A percentile compares a stretch with the other conserved stretches of the same genome.
Conservation (phyloP, 2,329 filamentous ascomycete species). For the Bipolaris gigantea region DNA sequence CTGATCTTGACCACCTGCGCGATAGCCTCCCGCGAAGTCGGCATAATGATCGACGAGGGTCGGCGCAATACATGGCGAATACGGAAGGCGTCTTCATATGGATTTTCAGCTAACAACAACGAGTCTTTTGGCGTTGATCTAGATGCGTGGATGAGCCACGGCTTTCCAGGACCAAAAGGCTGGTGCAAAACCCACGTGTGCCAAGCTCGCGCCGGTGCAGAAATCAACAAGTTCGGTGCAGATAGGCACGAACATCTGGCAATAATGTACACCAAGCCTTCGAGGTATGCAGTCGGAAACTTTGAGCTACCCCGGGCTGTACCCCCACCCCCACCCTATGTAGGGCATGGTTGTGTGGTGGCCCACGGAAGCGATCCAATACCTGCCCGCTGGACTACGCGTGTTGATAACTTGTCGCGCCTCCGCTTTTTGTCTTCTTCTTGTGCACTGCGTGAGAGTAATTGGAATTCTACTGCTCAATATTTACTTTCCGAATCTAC, state of each 20-base stretch:
- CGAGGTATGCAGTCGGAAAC: conserved; percentile 7
- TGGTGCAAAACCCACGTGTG: conserved; percentile 23
- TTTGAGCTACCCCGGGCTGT: conserved; percentile 15
- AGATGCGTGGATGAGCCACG: conserved; percentile 12
- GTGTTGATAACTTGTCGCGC: neutral
- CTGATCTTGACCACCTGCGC: conserved; percentile 4
- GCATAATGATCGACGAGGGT: conserved; percentile 18
- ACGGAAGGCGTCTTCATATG: conserved; percentile 9
- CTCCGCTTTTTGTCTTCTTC: neutral
- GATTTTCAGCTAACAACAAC: conserved; percentile 5
- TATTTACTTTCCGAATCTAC: neutral
- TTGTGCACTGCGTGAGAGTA: neutral
- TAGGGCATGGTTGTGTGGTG: conserved; percentile 9
- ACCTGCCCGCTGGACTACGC: conserved; percentile 6
- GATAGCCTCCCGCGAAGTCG: conserved; percentile 14
- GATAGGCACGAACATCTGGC: conserved; percentile 23
- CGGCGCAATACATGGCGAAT: conserved; percentile 26
- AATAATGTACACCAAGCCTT: conserved; percentile 6
- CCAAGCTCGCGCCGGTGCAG: conserved; percentile 22
- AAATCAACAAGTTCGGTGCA: conserved; percentile 25
- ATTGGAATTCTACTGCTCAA: neutral
- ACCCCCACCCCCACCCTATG: conserved; percentile 12
- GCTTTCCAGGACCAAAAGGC: conserved; percentile 12
- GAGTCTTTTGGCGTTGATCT: conserved; percentile 11
- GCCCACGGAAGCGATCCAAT: conserved; percentile 5